Conservation (phyloP, 1,139 yeast genomes). For the Sugiyamaella japonica region DNA sequence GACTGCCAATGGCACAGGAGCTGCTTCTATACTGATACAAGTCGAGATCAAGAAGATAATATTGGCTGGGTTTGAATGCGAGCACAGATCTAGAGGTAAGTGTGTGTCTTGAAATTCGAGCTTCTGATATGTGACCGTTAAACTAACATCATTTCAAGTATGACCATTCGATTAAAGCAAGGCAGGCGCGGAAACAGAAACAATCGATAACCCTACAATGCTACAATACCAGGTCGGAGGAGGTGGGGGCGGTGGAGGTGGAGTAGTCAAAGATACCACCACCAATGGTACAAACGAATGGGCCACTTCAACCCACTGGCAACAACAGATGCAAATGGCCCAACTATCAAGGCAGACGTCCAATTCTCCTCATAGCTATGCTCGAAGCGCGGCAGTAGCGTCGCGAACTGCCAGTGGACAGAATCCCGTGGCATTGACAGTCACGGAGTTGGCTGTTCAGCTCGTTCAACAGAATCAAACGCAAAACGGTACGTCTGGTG, state of each 20-base stretch:
- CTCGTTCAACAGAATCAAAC: conserved; percentile 36
- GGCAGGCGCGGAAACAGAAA: conserved; percentile 1
- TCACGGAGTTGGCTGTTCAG: conserved; percentile 41
- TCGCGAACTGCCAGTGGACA: conserved; percentile 43
- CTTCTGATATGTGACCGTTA: too few relatives aligned
- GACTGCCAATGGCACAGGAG: too few relatives aligned
- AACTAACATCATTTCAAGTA: not conserved
- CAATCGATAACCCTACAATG: not conserved
- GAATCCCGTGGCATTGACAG: conserved; percentile 33
- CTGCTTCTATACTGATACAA: too few relatives aligned
- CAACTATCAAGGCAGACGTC: conserved; percentile 70
- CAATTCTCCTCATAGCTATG: conserved; percentile 78
- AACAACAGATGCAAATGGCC: conserved; percentile 79
- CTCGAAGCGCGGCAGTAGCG: conserved; percentile 86
- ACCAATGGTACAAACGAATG: not conserved
- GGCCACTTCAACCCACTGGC: conserved; percentile 63
- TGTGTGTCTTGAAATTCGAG: too few relatives aligned
- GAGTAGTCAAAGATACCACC: not conserved
- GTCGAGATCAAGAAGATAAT: too few relatives aligned
- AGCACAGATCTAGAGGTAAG: too few relatives aligned
- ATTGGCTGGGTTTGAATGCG: too few relatives aligned
- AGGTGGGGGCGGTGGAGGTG: conserved; percentile 6
- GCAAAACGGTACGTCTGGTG: conserved; percentile 40
- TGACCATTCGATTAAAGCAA: conserved; percentile 10
- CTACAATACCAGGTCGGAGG: conserved; percentile 12